Evolutionary conservation across 2,329 filamentous ascomycete genomes (phyloP), one percentile per base, ranked within the genome.

Genomic region (Colletotrichum sansevieriae): DNA sequence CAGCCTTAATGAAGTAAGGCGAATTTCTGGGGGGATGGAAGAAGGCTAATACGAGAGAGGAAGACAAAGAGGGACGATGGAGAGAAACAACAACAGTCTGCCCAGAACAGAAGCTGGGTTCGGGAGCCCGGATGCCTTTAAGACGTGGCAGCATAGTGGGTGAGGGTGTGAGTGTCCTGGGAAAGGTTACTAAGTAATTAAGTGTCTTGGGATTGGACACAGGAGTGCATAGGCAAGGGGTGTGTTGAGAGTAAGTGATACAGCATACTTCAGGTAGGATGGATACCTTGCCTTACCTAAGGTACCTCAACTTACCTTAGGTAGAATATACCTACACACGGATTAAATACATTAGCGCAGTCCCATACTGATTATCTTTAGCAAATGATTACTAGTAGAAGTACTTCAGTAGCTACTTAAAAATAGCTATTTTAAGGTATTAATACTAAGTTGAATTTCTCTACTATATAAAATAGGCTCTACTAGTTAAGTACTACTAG

Each of bases 101-200:
- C 37, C 41, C n/a, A 54, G 46, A 68, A 54, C 51, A 54, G 58
- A 63, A 68, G 63, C 52, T 63, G 63, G 64, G 57, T 33, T 70
- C 63, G 63, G 67, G 67, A 62, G 67, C 46, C 65, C 63, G 52
- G 67, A 63, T 68, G 63, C 63, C 63, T 70, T 68, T 70, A 62
- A 70, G 63, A 57, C 67, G 64, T 54, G 57, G 67, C 52, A 47
- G 67, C 29, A 29, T 29, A 7, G 29, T 13, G 25, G 49, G 41
- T 33, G 39, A n/a, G 25, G 37, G 56, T 25, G 63, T n/a, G n/a
- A n/a, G n/a, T 57, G 67, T 18, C 18, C 2, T 18, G 18, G 18
- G 18, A 18, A 18, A 18, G 18, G 18, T 18, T 18, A 18, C 18
- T 18, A 18, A 18, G 18, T 18, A 18, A 18, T 18, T 18, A 18